phyloP scores from a whole-genome alignment of 2,329 filamentous ascomycete species.

The Phoma herbarum region DNA sequence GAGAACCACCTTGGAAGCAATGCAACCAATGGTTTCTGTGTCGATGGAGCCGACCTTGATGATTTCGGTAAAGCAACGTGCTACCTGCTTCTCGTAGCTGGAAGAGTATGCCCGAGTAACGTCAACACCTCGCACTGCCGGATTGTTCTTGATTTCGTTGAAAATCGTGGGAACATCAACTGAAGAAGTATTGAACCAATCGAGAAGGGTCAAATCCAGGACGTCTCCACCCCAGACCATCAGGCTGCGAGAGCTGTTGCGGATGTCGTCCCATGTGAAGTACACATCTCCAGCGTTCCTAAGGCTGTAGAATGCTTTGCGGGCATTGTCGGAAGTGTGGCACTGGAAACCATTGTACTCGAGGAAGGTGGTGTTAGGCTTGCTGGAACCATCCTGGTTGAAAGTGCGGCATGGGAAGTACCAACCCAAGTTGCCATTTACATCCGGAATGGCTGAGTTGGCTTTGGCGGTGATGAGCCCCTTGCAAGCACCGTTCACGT shows the following conservation, averaged over 20 bases:
- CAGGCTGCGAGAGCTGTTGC: constrained; percentile 86
- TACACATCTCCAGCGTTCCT: constrained; percentile 83
- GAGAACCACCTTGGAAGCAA: constrained; percentile 94
- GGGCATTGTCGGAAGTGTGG: constrained; percentile 76
- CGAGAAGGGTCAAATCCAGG: constrained; percentile 84
- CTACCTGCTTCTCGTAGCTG: constrained; percentile 78
- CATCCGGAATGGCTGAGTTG: constrained; percentile 79
- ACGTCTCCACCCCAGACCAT: constrained; percentile 95
- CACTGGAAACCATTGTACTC: constrained; percentile 89
- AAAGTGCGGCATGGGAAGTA: constrained; percentile 94
- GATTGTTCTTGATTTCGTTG: constrained; percentile 77
- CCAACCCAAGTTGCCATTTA: constrained; percentile 78
- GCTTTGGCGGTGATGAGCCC: constrained; percentile 77
- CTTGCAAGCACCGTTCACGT: constrained; percentile 97
- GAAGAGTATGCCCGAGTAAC: constrained; percentile 88
- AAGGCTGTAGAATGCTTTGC: constrained; percentile 79
- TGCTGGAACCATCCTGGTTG: constrained; percentile 89
- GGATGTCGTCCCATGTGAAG: constrained; percentile 94
- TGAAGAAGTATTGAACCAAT: constrained; percentile 87
- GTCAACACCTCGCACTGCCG: constrained; percentile 80
- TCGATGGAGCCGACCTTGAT: constrained; percentile 97
- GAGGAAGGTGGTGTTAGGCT: constrained; percentile 75
- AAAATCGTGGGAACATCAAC: constrained; percentile 80
- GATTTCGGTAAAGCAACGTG: constrained; percentile 88
- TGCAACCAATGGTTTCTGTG: constrained; percentile 95